Base-by-base conservation (phyloP, 306 rosid genomes). In the Neltuma alba region DNA sequence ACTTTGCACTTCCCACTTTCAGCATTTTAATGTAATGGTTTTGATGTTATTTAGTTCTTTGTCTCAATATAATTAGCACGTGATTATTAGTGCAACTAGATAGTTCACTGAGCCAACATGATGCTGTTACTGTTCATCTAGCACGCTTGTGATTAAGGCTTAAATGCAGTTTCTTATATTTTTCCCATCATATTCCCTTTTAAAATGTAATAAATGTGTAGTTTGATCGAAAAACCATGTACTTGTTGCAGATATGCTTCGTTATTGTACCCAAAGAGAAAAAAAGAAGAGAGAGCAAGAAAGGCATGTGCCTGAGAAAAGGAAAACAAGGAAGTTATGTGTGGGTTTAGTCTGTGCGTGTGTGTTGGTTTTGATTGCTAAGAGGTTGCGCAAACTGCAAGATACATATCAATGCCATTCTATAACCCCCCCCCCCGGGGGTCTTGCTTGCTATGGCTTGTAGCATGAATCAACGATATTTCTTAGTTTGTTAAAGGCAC, bases 51-150 rank as follows among this genome's bases (percentile, higher is more conserved):
- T 76, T 76, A 38, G 50, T 52, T 20, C 9, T 18, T 4, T 5
- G 31, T 55, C 23, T 18, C 58, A 31, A 28, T 70, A 34, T 42
- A 70, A 45, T n/a, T 5, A 45, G 27, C 27, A 70, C 11, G 64
- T 62, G 45, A 50, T 48, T 48, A 12, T 30, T 48, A 15, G 52
- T 13, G 50, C 13, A 55, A 54, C 66, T 54, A 14, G 77, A 57
- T 72, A 31, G 47, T 70, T 69, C 70, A 68, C 69, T 78, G 63
- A 9, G 55, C 57, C 25, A 41, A 27, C 60, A 6, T 47, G 40
- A 27, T 21, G 14, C 28, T 23, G 31, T 7, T 50, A 69, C 54
- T 37, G 38, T 38, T 28, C 34, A 27, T 55, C 33, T 40, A 2
- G 47, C 42, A 28, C 21, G 8, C 33, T 38, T 38, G 50, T 37